Evolutionary conservation across 768 basidiomycete genomes (phyloP).

Genomic region (Piloderma croceum): DNA sequence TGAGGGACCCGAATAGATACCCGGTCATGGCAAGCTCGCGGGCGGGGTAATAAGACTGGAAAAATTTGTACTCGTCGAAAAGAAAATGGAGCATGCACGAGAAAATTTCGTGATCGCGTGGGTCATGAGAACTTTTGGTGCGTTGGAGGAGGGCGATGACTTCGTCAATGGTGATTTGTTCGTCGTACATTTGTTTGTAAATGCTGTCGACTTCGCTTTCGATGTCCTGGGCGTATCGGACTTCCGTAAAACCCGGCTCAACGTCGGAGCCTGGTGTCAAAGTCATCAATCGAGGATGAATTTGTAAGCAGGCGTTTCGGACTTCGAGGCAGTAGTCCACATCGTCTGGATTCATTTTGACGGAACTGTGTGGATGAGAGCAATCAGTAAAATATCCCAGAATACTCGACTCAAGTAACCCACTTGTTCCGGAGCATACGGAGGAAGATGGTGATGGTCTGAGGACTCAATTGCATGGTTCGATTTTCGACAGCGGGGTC

Average conservation of each 20-base stretch:
- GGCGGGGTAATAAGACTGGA: slow-evolving; percentile 91
- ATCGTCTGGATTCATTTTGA: slow-evolving; percentile 70
- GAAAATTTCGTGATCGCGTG: slow-evolving; percentile 91
- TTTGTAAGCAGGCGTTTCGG: slow-evolving; percentile 87
- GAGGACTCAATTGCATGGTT: slow-evolving; percentile 83
- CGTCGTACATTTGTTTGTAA: slow-evolving; percentile 98
- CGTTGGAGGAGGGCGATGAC: slow-evolving; percentile 85
- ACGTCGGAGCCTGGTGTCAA: slow-evolving; percentile 79
- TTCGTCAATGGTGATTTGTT: slow-evolving; percentile 89
- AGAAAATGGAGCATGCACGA: slow-evolving; percentile 99
- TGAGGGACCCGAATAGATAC: slow-evolving; percentile 92
- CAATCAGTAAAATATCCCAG: neutral
- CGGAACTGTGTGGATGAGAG: too few relatives aligned
- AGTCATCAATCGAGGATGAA: slow-evolving; percentile 95
- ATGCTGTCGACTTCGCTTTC: slow-evolving; percentile 91
- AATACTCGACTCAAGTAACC: slow-evolving; percentile 22
- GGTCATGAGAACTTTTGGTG: slow-evolving; percentile 74
- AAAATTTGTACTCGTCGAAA: slow-evolving; percentile 99
- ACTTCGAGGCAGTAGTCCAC: slow-evolving; percentile 86
- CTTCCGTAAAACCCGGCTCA: slow-evolving; percentile 88
- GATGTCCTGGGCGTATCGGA: slow-evolving; percentile 82
- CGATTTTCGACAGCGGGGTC: slow-evolving; percentile 73
- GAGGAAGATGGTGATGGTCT: slow-evolving; percentile 88
- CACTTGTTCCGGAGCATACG: slow-evolving; percentile 82
- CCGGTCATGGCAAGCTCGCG: slow-evolving; percentile 95